Evolutionary conservation across 2,329 filamentous ascomycete species (phyloP).

Genomic region (Sporothrix curviconia): DNA sequence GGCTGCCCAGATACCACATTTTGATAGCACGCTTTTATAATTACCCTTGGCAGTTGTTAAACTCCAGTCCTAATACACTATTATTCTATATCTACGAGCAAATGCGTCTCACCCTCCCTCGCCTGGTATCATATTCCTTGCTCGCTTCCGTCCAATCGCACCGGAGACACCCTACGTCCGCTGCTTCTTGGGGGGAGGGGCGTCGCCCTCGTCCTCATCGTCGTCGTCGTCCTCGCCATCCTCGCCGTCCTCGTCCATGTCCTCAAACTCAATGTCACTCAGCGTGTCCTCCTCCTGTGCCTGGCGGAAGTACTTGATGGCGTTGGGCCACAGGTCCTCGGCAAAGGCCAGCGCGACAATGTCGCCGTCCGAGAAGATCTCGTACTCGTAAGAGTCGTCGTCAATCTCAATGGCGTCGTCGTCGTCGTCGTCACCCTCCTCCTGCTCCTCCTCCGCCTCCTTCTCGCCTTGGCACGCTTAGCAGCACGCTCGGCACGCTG

Average conservation of each 20-base stretch:
- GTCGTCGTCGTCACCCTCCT: conserved; percentile 34
- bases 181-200: conserved; percentile 36
- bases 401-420: too few relatives aligned
- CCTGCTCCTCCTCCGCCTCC: conserved; percentile 28
- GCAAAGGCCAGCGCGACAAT: conserved; percentile 72
- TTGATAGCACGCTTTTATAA: too few relatives aligned
- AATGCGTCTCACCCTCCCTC: not conserved
- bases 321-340: conserved; percentile 83
- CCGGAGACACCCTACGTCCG: conserved; percentile 25
- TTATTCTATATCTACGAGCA: too few relatives aligned
- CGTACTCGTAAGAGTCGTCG: conserved; percentile 55
- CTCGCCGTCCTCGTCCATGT: conserved; percentile 37
- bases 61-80: too few relatives aligned
- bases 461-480: conserved; percentile 29
- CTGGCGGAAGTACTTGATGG: conserved; percentile 83
- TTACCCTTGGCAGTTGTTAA: too few relatives aligned
- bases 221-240: conserved; percentile 24
- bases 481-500: conserved; percentile 9
- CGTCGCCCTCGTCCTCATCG: conserved; percentile 24
- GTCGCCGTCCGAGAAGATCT: conserved; percentile 84
- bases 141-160: not conserved
- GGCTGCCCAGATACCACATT: too few relatives aligned
- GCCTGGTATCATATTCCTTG: not conserved
- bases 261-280: conserved; percentile 64
- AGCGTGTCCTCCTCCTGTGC: conserved; percentile 63